Evolutionary conservation across 1,284 basidiomycete species (phyloP).

Genomic region (Apiotrichum veenhuisii): DNA sequence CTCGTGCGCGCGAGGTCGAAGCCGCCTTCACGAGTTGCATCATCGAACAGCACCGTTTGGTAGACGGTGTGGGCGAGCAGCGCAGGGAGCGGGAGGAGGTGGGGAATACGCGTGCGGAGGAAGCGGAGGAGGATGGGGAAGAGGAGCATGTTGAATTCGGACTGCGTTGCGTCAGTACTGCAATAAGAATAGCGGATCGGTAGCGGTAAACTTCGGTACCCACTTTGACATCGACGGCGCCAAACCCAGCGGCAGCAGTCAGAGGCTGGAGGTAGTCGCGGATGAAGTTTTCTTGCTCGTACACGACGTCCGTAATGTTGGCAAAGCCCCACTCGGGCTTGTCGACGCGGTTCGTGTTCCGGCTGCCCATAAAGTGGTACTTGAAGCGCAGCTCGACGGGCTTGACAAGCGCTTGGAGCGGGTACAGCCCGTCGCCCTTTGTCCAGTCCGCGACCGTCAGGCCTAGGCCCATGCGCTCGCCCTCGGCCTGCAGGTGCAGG

Average conservation of each 20-base stretch:
- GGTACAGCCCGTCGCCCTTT: conserved; percentile 60
- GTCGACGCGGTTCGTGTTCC: conserved; percentile 86
- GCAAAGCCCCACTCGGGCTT: conserved; percentile 99
- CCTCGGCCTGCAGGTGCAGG: conserved; percentile 69
- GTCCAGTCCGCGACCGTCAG: conserved; percentile 9
- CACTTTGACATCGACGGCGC: conserved; percentile 70
- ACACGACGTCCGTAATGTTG: conserved; percentile 76
- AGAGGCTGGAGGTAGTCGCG: conserved; percentile 70
- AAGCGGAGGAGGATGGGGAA: conserved; percentile 68
- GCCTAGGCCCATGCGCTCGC: conserved; percentile 9
- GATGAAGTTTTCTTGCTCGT: conserved; percentile 76
- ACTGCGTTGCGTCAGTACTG: conserved; percentile 50
- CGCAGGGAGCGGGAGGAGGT: conserved; percentile 71
- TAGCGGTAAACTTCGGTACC: no score
- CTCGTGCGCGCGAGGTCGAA: conserved; percentile 60
- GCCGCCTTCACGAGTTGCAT: conserved; percentile 68
- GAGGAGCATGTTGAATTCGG: conserved; percentile 71
- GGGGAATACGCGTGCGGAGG: conserved; percentile 67
- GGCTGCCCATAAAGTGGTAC: conserved; percentile 86
- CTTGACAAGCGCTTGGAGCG: conserved; percentile 77
- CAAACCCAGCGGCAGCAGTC: conserved; percentile 60
- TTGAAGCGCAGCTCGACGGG: conserved; percentile 85
- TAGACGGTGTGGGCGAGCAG: conserved; percentile 93
- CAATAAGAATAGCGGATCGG: neutral
- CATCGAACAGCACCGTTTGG: conserved; percentile 84